Evolutionary conservation across 169 alveolate species (phyloP), one percentile per base, ranked within the genome.

Genomic region (Cryptosporidium canis): DNA sequence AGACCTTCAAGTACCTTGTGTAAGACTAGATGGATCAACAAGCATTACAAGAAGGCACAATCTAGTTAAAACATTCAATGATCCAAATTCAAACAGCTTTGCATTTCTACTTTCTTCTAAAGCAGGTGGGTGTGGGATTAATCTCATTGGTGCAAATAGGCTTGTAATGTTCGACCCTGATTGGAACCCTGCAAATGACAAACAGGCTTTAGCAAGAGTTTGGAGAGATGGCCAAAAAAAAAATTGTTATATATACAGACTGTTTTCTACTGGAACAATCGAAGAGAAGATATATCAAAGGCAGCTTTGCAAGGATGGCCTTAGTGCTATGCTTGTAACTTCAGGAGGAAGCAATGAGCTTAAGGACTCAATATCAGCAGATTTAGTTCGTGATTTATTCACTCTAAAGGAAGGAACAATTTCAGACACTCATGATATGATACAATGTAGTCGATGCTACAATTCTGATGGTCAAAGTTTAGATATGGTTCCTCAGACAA

Each of bases 111-210:
- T 98, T 33, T 96, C 98, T 24, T 95, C 99, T 48, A 97, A 97
- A 85, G 99, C 99, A 1, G 99, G 99, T n/a, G 99, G 99, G 35
- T 95, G 98, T 43, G 99, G 99, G 5, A 92, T 98, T 67, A 98
- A 98, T 87, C 94, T 98, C 56, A 97, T 97, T 37, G 99, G 99
- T 27, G 99, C 99, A 3, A 97, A 97, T 83, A 90, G 99, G 45
- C 97, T 97, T 82, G 96, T 98, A 18, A 93, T 98, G 90, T 95
- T 96, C 66, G 99, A 98, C 83, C 99, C 99, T 0, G 99, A 98
- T 91, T 98, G 99, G 99, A 98, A 98, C 85, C 99, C 99, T 16
- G 98, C 99, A 9, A 98, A 97, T 90, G 99, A 98, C 92, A 96
- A 95, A 90, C 98, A 96, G 90, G 98, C 98, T 11, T 93, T 97